These are phyloP conservation scores for Grigorovia yakushimaensis DNA, from an alignment of 805 yeast genomes.

Conservation along the genomic window DNA sequence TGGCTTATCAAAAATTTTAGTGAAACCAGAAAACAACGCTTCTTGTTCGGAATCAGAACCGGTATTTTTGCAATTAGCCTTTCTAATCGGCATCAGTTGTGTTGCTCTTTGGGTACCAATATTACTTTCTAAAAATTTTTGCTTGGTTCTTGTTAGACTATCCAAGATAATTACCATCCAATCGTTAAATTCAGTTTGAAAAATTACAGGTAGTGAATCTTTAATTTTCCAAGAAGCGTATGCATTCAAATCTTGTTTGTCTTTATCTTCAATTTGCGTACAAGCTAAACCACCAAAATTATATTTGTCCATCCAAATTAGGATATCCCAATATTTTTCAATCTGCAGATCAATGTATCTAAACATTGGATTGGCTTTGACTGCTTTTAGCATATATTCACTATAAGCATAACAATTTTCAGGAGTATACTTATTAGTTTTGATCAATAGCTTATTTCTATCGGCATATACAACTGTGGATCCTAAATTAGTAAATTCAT, in stretches of 20 bases:
- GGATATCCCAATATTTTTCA: conserved; percentile 79
- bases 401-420: conserved; percentile 89
- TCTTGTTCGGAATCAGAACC: conserved; percentile 28
- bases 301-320: conserved; percentile 89
- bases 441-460: conserved; percentile 60
- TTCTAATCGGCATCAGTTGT: conserved; percentile 46
- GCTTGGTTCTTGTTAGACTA: conserved; percentile 49
- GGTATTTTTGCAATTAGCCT: conserved; percentile 27
- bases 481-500: conserved; percentile 74
- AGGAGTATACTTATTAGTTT: conserved; percentile 66
- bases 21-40: conserved; percentile 38
- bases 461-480: conserved; percentile 72
- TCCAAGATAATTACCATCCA: conserved; percentile 77
- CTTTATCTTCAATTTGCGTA: conserved; percentile 28
- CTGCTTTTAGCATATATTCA: conserved; percentile 67
- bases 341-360: conserved; percentile 69
- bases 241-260: conserved; percentile 31
- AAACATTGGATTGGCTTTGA: conserved; percentile 73
- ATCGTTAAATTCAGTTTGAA: conserved; percentile 76
- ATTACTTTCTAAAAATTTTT: conserved; percentile 19
- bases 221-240: conserved; percentile 73
- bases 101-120: conserved; percentile 54
- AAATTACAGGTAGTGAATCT: conserved; percentile 59
- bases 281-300: conserved; percentile 72
- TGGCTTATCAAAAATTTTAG: conserved; percentile 51